Base-by-base conservation (phyloP, 805 yeast genomes). In the Candida mattraensis region DNA sequence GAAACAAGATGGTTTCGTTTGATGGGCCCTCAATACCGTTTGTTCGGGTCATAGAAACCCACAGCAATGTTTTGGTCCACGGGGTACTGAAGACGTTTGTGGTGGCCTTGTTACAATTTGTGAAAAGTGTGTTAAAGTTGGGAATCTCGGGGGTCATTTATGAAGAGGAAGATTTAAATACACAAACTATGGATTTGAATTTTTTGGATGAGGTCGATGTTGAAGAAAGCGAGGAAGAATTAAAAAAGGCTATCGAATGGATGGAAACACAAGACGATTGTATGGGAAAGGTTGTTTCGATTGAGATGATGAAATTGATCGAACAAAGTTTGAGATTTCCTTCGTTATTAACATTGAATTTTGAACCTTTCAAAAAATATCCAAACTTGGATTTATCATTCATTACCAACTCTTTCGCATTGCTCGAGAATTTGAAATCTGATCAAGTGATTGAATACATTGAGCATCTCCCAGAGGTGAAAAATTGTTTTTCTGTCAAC, bases 111-210 rank as follows among this genome's bases (percentile, higher is more conserved):
- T 60, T 78, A 32, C 74, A 72, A 49, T 72, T 74, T 56, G 73
- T 80, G 13, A 74, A 74, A 14, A 61, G 71, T 10, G 61, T 68
- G 11, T 41, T 72, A 3, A 56, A 59, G 7, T 61, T 80, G 23
- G 78, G 80, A 2, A 63, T 63, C 33, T 63, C 70, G 5, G 80
- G 80, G n/a, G 81, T 78, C 7, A 63, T 83, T 8, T 76, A 74
- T 44, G 87, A 83, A 51, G 93, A 82, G 50, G 93, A 84, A 53
- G 94, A 85, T 58, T 61, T 84, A 20, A 78, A 79, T 37, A 74
- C 83, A 1, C 75, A 81, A 47, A 67, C 69, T 10, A 76, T 81
- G 79, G 79, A 77, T 24, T 67, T 69, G 50, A 66, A 70, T 42
- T 48, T 61, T 70, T 24, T 63, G 65, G 25, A 30, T 6, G 32